Percentiles rank a stretch among this genome's conserved stretches.
These are phyloP conservation scores for Sisymbrium altissimum DNA, from an alignment of 345 rosid species.

Conservation along the genomic window DNA sequence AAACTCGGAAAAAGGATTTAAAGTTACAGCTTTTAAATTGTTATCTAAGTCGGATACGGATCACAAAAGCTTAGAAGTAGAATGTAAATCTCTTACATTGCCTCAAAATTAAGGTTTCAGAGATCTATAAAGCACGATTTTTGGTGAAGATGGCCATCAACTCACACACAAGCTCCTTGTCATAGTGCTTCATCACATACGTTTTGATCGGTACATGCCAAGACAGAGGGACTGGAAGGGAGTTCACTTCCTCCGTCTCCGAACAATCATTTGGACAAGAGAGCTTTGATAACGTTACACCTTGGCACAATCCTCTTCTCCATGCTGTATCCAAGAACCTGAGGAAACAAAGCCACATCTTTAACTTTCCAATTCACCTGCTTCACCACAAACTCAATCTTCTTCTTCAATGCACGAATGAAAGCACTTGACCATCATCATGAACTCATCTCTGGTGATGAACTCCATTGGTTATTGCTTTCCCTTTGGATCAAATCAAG, in stretches of 20 bases:
- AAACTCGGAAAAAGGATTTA: not conserved
- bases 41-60: not conserved
- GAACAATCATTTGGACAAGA: conserved; percentile 24
- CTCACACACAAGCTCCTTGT: not conserved
- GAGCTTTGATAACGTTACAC: conserved; percentile 26
- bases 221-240: not conserved
- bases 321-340: conserved; percentile 14
- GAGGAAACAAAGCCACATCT: conserved; percentile 11
- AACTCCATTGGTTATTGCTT: no score
- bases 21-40: not conserved
- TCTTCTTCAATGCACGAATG: not conserved
- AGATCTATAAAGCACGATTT: not conserved
- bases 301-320: conserved; percentile 37
- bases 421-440: not conserved
- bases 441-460: conserved; percentile 21
- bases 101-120: no score
- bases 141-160: not conserved
- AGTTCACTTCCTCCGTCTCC: not conserved
- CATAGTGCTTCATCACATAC: not conserved
- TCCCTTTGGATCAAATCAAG: no score
- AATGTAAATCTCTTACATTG: no score
- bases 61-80: not conserved
- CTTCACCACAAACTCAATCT: conserved; percentile 35
- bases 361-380: conserved; percentile 34
- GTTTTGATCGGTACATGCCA: not conserved